Conservation (phyloP, 2,329 filamentous ascomycete genomes). For the Diaporthe helianthi region DNA sequence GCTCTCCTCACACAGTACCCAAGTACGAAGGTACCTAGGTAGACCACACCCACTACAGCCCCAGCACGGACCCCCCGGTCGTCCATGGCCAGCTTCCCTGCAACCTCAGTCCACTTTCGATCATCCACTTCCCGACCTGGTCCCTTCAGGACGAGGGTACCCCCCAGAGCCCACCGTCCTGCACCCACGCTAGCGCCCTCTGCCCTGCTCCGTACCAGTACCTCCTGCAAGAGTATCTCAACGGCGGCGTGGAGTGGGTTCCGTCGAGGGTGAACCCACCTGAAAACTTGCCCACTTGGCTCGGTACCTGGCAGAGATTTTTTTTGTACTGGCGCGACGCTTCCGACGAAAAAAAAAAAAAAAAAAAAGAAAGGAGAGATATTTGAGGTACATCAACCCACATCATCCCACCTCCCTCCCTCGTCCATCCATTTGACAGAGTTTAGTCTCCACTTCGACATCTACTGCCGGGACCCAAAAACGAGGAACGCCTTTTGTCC, state of each 20-base stretch:
- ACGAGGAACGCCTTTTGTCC: constrained; percentile 34
- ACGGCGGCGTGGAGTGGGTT: constrained; percentile 29
- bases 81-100: constrained; percentile 13
- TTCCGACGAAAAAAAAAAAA: constrained; percentile 30
- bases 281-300: constrained; percentile 32
- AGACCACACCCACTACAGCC: background rate
- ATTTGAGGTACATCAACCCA: constrained; percentile 37
- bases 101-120: constrained; percentile 9
- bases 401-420: constrained; percentile 36
- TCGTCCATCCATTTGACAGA: constrained; percentile 37
- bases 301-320: constrained; percentile 35
- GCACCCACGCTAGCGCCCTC: constrained; percentile 17
- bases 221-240: constrained; percentile 29
- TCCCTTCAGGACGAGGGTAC: constrained; percentile 22
- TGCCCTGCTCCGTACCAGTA: constrained; percentile 28
- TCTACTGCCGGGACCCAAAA: constrained; percentile 35
- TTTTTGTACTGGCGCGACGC: constrained; percentile 33
- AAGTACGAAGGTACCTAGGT: background rate
- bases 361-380: constrained; percentile 35
- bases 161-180: constrained; percentile 7
- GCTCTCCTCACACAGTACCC: constrained; percentile 1
- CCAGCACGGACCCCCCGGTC: background rate
- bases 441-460: constrained; percentile 36
- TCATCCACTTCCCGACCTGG: constrained; percentile 33
- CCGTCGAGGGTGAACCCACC: constrained; percentile 32